Percentiles rank a stretch among this genome's conserved stretches.
phyloP scores from a whole-genome alignment of 768 basidiomycete genomes.

The Naganishia vaughanmartiniae region DNA sequence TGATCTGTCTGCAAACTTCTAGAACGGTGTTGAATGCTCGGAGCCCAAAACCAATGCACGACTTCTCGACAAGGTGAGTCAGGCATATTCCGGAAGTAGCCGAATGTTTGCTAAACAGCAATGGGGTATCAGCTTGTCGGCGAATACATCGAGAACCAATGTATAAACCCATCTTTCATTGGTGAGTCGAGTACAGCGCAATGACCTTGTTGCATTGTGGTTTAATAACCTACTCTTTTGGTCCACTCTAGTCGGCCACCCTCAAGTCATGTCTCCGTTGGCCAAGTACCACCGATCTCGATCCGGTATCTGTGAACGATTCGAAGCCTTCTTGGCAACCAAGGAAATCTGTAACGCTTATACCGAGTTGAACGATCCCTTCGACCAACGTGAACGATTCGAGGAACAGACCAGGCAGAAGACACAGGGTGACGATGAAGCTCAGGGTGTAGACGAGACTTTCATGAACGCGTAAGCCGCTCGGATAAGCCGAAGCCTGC shows the following conservation, averaged over 20 bases:
- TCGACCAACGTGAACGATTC: constrained; percentile 79
- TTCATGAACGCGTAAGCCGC: constrained; percentile 82
- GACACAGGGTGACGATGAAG: constrained; percentile 95
- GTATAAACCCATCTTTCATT: constrained; percentile 94
- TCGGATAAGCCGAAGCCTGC: background rate
- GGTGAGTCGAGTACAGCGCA: background rate
- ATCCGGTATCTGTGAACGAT: constrained; percentile 95
- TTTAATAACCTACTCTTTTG: background rate
- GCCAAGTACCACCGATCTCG: constrained; percentile 98
- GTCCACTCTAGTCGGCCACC: constrained; percentile 77
- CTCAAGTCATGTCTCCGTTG: constrained; percentile 98
- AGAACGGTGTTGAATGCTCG: constrained; percentile 95
- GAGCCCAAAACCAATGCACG: constrained; percentile 94
- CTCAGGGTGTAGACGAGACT: constrained; percentile 93
- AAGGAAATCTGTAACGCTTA: constrained; percentile 99
- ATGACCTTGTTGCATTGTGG: background rate
- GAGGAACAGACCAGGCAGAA: constrained; percentile 90
- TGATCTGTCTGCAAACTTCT: constrained; percentile 24
- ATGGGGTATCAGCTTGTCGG: constrained; percentile 72
- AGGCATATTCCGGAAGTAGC: background rate
- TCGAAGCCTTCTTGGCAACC: constrained; percentile 96
- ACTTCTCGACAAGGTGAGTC: constrained; percentile 80
- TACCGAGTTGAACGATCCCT: constrained; percentile 96
- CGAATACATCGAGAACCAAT: constrained; percentile 94
- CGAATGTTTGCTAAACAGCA: background rate